These are phyloP conservation scores for Spergularia marina DNA, from an alignment of 148 eudicot species.

Conservation along the genomic window DNA sequence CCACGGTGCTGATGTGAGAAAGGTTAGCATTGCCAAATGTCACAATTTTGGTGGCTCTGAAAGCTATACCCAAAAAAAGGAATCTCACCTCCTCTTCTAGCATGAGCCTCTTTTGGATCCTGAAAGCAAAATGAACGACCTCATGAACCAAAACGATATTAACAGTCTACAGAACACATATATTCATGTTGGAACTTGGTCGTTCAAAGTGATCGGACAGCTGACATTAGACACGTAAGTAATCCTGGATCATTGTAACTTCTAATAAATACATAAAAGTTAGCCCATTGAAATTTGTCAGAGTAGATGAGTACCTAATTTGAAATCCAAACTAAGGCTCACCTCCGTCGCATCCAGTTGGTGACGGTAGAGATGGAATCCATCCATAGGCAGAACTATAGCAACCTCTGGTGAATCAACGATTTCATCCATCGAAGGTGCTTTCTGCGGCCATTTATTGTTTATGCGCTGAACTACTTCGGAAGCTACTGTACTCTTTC, in stretches of 20 bases:
- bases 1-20: constrained; percentile 86
- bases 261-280: neutral
- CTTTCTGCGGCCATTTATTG: constrained; percentile 70
- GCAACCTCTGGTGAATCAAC: constrained; percentile 72
- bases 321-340: constrained; percentile 11
- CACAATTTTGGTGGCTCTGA: constrained; percentile 10
- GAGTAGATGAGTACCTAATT: neutral
- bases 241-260: neutral
- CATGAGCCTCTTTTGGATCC: constrained; percentile 98
- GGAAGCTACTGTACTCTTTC: constrained; percentile 87
- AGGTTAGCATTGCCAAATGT: constrained; percentile 20
- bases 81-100: constrained; percentile 94
- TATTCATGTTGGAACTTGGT: neutral
- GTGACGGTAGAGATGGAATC: constrained; percentile 94
- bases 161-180: neutral
- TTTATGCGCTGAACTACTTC: constrained; percentile 78
- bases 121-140: constrained; percentile 23
- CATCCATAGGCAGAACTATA: constrained; percentile 92
- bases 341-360: constrained; percentile 96
- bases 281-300: neutral
- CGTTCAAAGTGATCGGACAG: neutral
- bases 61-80: constrained; percentile 16
- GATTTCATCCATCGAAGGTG: constrained; percentile 56
- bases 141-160: neutral
- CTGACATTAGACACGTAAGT: neutral